A percentile compares a stretch with the other conserved stretches of the same genome.
Evolutionary conservation across 2,329 filamentous ascomycete genomes (phyloP).

Genomic region (Cladophialophora carrionii): DNA sequence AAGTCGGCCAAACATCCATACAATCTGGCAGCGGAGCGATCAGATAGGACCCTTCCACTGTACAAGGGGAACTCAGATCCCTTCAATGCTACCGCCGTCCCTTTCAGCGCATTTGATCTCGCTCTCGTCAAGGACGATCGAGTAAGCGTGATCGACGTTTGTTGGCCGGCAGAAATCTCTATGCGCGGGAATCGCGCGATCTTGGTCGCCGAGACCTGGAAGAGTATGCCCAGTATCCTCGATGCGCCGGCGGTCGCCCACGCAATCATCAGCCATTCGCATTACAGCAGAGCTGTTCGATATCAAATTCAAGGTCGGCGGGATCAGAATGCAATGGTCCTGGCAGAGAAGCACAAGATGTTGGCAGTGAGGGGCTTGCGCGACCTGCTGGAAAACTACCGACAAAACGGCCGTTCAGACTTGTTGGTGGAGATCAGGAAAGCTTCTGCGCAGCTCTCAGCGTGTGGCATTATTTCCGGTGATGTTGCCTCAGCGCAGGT

Average conservation of each 20-base stretch:
- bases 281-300: constrained; percentile 7
- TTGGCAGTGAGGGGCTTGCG: too few species aligned
- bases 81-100: constrained; percentile 1
- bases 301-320: neutral
- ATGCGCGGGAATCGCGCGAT: neutral
- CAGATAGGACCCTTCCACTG: neutral
- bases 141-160: neutral
- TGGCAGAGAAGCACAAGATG: constrained; percentile 11
- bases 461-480: too few species aligned
- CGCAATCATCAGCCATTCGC: constrained; percentile 1
- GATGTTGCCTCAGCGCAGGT: too few species aligned
- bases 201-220: neutral
- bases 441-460: too few species aligned
- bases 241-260: neutral
- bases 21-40: neutral
- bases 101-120: neutral
- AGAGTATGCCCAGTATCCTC: constrained; percentile 9
- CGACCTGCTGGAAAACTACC: too few species aligned
- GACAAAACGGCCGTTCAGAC: too few species aligned
- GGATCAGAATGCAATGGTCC: neutral
- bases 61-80: constrained; percentile 13
- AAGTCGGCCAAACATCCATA: neutral
- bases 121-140: neutral
- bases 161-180: constrained; percentile 2
- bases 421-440: too few species aligned